Percentiles rank a stretch among this genome's conserved stretches.
Conservation (phyloP, 1,139 yeast species). For the Pichia sp. region DNA sequence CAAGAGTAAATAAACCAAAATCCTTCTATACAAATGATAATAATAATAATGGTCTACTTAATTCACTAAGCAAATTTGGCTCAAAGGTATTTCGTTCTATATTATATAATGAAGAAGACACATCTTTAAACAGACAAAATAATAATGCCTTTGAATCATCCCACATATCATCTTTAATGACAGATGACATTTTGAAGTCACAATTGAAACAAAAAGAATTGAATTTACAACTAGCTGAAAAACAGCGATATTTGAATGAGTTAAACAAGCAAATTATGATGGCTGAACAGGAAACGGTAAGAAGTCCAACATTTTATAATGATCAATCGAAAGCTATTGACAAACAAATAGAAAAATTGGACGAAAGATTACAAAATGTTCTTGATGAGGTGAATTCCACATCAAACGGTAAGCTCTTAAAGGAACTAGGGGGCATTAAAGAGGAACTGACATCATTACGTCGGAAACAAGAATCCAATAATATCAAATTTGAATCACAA, state of each 20-base stretch:
- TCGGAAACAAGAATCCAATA: conserved; percentile 25
- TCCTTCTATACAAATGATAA: background rate
- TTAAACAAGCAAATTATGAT: conserved; percentile 9
- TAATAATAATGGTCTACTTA: conserved; percentile 19
- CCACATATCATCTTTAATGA: too few relatives aligned
- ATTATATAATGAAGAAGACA: conserved; percentile 23
- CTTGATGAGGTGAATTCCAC: conserved; percentile 16
- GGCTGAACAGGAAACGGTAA: conserved; percentile 5
- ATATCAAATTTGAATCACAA: conserved; percentile 22
- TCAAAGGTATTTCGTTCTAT: conserved; percentile 24
- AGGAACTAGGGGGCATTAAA: conserved; percentile 18
- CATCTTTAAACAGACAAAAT: background rate
- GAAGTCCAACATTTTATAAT: background rate
- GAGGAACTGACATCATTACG: conserved; percentile 21
- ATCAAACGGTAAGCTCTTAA: conserved; percentile 16
- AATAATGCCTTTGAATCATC: too few relatives aligned
- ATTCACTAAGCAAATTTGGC: conserved; percentile 26
- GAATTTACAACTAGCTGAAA: conserved; percentile 5
- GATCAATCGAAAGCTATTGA: conserved; percentile 5
- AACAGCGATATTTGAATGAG: conserved; percentile 7
- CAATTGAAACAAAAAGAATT: conserved; percentile 11
- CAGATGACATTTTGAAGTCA: background rate
- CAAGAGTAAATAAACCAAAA: conserved; percentile 2
- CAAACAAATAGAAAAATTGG: conserved; percentile 11
- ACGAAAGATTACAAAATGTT: conserved; percentile 16